Percentiles rank a stretch among this genome's conserved stretches.
phyloP scores from a whole-genome alignment of 2,329 filamentous ascomycete species.

The Epichloe sp. region DNA sequence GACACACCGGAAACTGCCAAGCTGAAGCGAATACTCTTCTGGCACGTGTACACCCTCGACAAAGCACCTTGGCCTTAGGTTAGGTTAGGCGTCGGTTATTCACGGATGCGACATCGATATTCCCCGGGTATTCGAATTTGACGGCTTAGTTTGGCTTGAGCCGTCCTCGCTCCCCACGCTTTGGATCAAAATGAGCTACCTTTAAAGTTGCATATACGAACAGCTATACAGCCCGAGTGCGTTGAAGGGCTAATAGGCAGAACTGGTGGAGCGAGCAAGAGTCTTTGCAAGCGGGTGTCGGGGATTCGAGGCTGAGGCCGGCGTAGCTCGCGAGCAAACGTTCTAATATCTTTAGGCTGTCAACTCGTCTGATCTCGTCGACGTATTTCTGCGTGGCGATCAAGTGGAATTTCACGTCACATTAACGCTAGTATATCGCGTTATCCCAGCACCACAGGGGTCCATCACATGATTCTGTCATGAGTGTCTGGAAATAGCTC shows the following conservation, averaged over 20 bases:
- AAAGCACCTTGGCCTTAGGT: constrained; percentile 41
- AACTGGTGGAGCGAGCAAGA: constrained; percentile 27
- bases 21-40: constrained; percentile 32
- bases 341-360: constrained; percentile 23
- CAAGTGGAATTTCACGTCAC: constrained; percentile 34
- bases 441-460: constrained; percentile 32
- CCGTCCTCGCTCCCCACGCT: constrained; percentile 30
- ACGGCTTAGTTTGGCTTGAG: constrained; percentile 22
- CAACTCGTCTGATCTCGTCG: constrained; percentile 27
- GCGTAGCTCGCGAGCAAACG: constrained; percentile 21
- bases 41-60: constrained; percentile 43
- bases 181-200: constrained; percentile 42
- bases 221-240: constrained; percentile 39
- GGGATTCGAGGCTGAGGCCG: constrained; percentile 22
- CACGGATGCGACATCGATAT: constrained; percentile 47
- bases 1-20: constrained; percentile 20
- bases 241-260: constrained; percentile 24
- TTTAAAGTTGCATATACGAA: constrained; percentile 48
- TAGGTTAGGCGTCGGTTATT: constrained; percentile 45
- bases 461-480: constrained; percentile 31
- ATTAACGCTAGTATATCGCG: constrained; percentile 38
- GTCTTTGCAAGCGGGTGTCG: constrained; percentile 25
- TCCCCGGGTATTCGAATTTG: constrained; percentile 26
- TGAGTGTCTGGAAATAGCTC: constrained; percentile 36
- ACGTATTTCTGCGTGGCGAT: constrained; percentile 32